These are phyloP conservation scores for Metschnikowia kofuensis DNA, from an alignment of 805 yeast genomes.

Conservation along the genomic window DNA sequence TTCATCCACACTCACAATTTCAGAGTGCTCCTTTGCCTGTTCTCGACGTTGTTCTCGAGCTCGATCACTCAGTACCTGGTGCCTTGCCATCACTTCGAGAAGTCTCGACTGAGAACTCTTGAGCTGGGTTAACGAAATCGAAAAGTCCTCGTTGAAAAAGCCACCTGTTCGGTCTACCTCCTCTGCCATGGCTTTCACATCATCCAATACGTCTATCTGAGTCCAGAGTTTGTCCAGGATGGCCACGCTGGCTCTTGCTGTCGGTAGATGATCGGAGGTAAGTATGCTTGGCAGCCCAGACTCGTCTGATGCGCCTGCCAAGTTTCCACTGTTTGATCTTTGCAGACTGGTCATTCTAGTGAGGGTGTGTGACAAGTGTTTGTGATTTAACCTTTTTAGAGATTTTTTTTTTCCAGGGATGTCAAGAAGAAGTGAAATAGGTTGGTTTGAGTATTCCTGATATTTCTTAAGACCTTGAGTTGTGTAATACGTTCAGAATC, in stretches of 20 bases:
- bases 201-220: conserved; percentile 81
- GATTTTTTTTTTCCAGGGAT: too few species aligned
- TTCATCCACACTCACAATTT: conserved; percentile 3
- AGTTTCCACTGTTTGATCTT: neutral
- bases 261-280: conserved; percentile 48
- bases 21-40: conserved; percentile 9
- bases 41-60: conserved; percentile 16
- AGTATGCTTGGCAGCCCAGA: conserved; percentile 19
- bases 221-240: conserved; percentile 81
- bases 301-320: neutral
- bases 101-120: conserved; percentile 51
- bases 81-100: conserved; percentile 32
- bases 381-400: neutral
- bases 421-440: too few species aligned
- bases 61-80: conserved; percentile 19
- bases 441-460: too few species aligned
- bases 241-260: conserved; percentile 58
- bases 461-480: too few species aligned
- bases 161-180: conserved; percentile 42
- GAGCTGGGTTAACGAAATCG: conserved; percentile 48
- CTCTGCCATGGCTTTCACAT: conserved; percentile 59
- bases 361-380: neutral
- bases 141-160: conserved; percentile 52
- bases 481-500: too few species aligned
- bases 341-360: neutral